Evolutionary conservation across 108 stramenopile species (phyloP), one percentile per base, ranked within the genome.

Genomic region (Epithemia pelagica): DNA sequence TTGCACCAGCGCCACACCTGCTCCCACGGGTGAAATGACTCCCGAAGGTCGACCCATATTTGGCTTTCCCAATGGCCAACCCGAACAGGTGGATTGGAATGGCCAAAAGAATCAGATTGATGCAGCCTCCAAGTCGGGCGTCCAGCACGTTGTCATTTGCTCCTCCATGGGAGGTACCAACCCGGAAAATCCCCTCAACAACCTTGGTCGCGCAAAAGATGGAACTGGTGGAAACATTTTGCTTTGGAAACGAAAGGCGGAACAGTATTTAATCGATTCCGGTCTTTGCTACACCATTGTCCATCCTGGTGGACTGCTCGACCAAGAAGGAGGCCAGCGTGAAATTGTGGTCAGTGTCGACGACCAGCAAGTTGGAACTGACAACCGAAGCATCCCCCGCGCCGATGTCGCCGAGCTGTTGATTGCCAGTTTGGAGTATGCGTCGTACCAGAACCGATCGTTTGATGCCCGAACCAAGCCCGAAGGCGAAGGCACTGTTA

Each of bases 231-330:
- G 91, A 0, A 80, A 82, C 65, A 85, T 88, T 3, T 64, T 92
- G 30, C 88, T 90, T 53, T 88, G 90, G 58, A 92, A 92, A 71
- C 27, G 90, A 23, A 82, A 85, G 21, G 87, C 88, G 7, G 91
- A 92, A 54, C 81, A 87, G 18, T 79, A 90, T 63, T 51, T 92
- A 26, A 54, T 72, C 25, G 62, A 52, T 0, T 70, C 67, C 30
- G 91, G 91, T 21, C n/a, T 92, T 24, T 87, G 90, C 62, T 92
- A 88, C 62, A 92, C 88, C 56, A 92, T 92, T 68, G 82, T 92
- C 0, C 78, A 88, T 27, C 88, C 91, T 0, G 91, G 91, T 22
- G 91, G 91, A 52, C 61, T 92, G 30, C n/a, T n/a, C n/a, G n/a
- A n/a, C n/a, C n/a, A n/a, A 87, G 87, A 70, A 78, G 86, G 54